phyloP scores from a whole-genome alignment of 1,139 yeast genomes.

The Hanseniaspora sp. region DNA sequence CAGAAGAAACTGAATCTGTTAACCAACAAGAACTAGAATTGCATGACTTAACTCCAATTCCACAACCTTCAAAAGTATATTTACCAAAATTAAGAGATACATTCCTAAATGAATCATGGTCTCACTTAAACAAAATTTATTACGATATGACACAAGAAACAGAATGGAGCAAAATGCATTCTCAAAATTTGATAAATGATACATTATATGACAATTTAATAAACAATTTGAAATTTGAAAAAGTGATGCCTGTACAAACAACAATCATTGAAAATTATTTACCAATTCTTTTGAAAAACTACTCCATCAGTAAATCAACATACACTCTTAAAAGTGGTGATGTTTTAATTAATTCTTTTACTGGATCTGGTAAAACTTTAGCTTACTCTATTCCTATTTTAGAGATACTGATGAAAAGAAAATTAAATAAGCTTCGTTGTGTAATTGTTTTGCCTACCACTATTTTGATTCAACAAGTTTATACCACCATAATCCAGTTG shows the following conservation, averaged over 20 bases:
- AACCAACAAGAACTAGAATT: conserved; percentile 29
- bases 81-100: conserved; percentile 13
- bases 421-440: conserved; percentile 66
- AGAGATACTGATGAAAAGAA: conserved; percentile 50
- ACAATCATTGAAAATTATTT: conserved; percentile 24
- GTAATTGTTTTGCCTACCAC: conserved; percentile 80
- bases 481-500: conserved; percentile 47
- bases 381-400: conserved; percentile 81
- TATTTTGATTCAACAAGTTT: conserved; percentile 76
- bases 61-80: conserved; percentile 53
- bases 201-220: conserved; percentile 23
- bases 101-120: conserved; percentile 31
- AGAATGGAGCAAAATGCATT: conserved; percentile 22
- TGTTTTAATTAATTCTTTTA: conserved; percentile 78
- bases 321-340: conserved; percentile 45
- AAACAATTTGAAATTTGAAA: conserved; percentile 21
- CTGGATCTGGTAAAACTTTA: conserved; percentile 94
- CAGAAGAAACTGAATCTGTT: conserved; percentile 17
- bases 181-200: conserved; percentile 21
- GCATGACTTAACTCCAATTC: conserved; percentile 63
- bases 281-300: conserved; percentile 23
- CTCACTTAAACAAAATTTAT: conserved; percentile 28
- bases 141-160: conserved; percentile 25
- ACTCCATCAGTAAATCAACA: conserved; percentile 28
- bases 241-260: conserved; percentile 30